Evolutionary conservation across 1,139 yeast species (phyloP), one percentile per base, ranked within the genome.

Genomic region (Candida labiduridarum): DNA sequence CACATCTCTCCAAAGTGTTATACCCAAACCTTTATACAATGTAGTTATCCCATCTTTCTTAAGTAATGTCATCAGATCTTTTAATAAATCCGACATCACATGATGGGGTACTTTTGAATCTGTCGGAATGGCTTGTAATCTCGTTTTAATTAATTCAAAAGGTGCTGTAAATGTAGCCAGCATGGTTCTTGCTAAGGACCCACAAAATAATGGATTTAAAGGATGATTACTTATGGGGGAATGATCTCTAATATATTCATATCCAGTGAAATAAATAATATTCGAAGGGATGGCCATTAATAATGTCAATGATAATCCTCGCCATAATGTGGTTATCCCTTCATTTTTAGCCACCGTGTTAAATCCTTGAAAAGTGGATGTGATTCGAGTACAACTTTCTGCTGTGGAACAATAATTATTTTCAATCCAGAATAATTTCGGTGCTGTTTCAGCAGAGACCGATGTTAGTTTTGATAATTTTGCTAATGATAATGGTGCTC

Each of bases 1-100:
- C 0, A 92, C 98, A 65, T 94, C 99, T 67, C 99, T 78, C 97
- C 97, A 92, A 22, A 94, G 74, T 0, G 99, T 94, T 46, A 94
- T 78, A 42, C 87, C 84, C 34, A 95, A 72, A 0, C 99, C 99
- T 50, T 86, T 85, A 77, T 91, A 94, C 14, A 94, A 67, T 0
- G 92, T 79, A 1, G 71, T 64, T 1, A 81, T 53, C 0, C 98
- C 97, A n/a, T 80, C 76, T 1, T 66, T 59, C 40, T 69, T 67
- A 2, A 90, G 74, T 62, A 86, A 84, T 3, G 67, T 66, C 47
- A 67, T 65, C 30, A 90, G 79, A 47, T 91, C 96, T 14, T 65
- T 66, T 30, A 87, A 51, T 42, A 87, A 77, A 57, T 78, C 75
- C 46, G 68, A 65, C 52, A 84, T 63, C 36, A 84, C 71, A 10